Conservation (phyloP, 495 filamentous ascomycete genomes). For the Thozetella sp. region DNA sequence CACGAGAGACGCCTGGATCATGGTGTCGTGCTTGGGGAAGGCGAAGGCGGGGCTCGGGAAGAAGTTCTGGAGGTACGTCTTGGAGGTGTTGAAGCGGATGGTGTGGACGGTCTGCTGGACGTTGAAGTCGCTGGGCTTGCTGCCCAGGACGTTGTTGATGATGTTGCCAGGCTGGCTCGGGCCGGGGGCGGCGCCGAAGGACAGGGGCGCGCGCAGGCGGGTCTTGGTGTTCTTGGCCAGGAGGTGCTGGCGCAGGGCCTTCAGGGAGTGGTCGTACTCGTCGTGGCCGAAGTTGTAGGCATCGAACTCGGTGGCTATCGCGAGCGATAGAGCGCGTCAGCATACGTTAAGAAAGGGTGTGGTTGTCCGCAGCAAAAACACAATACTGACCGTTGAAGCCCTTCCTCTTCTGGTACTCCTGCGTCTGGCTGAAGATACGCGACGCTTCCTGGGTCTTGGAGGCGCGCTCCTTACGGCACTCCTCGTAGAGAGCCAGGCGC, state of each 20-base stretch:
- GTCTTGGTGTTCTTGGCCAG: not conserved
- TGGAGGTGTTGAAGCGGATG: conserved; percentile 6
- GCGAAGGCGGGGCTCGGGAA: conserved; percentile 4
- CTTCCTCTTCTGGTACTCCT: conserved; percentile 4
- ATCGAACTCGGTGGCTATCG: conserved; percentile 5
- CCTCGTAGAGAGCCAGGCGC: not conserved
- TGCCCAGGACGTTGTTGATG: not conserved
- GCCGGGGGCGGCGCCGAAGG: conserved; percentile 4
- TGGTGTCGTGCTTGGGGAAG: conserved; percentile 3
- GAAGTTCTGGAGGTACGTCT: conserved; percentile 5
- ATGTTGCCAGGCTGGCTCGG: conserved; percentile 5
- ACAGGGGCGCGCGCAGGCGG: conserved; percentile 5
- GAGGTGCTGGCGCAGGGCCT: conserved; percentile 7
- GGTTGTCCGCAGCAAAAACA: too few relatives aligned
- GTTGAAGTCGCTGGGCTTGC: conserved; percentile 3
- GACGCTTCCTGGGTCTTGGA: conserved; percentile 4
- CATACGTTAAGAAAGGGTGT: too few relatives aligned
- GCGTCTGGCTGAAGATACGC: conserved; percentile 7
- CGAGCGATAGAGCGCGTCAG: too few relatives aligned
- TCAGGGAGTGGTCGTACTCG: conserved; percentile 8
- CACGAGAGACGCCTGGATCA: not conserved
- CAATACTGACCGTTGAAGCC: conserved; percentile 7
- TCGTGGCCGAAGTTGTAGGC: not conserved
- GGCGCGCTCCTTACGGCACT: conserved; percentile 2
- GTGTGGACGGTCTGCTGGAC: not conserved